phyloP scores from a whole-genome alignment of 208 protist genomes.

The Leishmania guyanensis region DNA sequence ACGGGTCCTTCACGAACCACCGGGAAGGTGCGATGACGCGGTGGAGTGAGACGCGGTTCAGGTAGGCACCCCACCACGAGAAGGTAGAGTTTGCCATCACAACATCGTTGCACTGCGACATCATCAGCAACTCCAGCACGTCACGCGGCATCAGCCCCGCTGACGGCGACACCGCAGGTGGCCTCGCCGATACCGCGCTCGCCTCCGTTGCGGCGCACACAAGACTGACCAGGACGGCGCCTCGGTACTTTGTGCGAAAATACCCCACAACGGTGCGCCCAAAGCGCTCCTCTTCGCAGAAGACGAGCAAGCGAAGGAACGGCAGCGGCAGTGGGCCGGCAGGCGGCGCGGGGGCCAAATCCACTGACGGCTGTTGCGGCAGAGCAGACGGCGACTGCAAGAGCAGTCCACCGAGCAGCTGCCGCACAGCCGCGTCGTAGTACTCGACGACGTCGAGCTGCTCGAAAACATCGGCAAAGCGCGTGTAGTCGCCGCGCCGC shows the following conservation, averaged over 20 bases:
- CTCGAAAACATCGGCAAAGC: slow-evolving; percentile 71
- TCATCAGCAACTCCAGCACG: slow-evolving; percentile 82
- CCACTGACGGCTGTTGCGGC: neutral
- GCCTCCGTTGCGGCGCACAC: slow-evolving; percentile 38
- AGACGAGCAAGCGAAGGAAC: slow-evolving; percentile 59
- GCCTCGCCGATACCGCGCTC: neutral
- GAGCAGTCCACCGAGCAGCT: slow-evolving; percentile 61
- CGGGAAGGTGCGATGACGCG: slow-evolving; percentile 69
- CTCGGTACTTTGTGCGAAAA: slow-evolving; percentile 59
- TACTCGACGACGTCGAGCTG: slow-evolving; percentile 63
- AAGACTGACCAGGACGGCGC: slow-evolving; percentile 42
- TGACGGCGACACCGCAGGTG: neutral
- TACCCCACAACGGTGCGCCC: slow-evolving; percentile 50
- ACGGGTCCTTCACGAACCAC: slow-evolving; percentile 86
- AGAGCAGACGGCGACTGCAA: slow-evolving; percentile 12
- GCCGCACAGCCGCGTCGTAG: slow-evolving; percentile 69
- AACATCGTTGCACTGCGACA: slow-evolving; percentile 81
- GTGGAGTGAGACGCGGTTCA: slow-evolving; percentile 57
- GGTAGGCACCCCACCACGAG: slow-evolving; percentile 88
- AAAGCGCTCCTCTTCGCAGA: slow-evolving; percentile 75
- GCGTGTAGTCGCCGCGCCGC: slow-evolving; percentile 82
- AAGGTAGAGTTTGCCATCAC: slow-evolving; percentile 90
- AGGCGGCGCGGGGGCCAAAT: slow-evolving; percentile 17
- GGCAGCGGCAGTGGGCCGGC: neutral
- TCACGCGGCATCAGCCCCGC: slow-evolving; percentile 36